Evolutionary conservation across 495 filamentous ascomycete genomes (phyloP).

Genomic region (Bryoglossum gracile): DNA sequence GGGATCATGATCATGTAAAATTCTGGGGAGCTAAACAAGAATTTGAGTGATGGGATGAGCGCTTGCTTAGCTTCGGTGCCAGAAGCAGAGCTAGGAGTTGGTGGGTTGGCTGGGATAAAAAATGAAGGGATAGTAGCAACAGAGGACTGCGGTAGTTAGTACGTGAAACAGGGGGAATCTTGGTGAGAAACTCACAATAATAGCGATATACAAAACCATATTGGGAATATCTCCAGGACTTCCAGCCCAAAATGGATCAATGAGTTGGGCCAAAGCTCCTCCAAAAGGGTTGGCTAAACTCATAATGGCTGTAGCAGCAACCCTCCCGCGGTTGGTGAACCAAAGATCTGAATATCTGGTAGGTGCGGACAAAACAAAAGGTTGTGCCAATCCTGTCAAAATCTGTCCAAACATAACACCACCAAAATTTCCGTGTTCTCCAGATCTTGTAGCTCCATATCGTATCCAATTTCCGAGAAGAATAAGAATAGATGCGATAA

Average conservation of each 20-base stretch:
- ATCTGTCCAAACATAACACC: constrained; percentile 93
- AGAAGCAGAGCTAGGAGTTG: constrained; percentile 56
- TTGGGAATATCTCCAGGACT: constrained; percentile 56
- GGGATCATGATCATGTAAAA: constrained; percentile 73
- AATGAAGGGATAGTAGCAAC: constrained; percentile 69
- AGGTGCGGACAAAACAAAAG: constrained; percentile 85
- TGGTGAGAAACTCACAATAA: constrained; percentile 56
- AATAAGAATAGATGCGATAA: constrained; percentile 62
- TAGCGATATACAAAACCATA: constrained; percentile 79
- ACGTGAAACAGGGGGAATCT: background rate
- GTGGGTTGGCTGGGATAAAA: constrained; percentile 74
- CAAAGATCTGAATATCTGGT: constrained; percentile 89
- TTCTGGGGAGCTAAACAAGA: constrained; percentile 45
- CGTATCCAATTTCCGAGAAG: constrained; percentile 89
- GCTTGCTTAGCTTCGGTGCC: constrained; percentile 39
- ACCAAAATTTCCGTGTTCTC: constrained; percentile 48
- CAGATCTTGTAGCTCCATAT: constrained; percentile 66
- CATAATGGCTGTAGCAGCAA: constrained; percentile 79
- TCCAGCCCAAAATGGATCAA: constrained; percentile 69
- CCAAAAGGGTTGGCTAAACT: constrained; percentile 84
- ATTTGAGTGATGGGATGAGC: constrained; percentile 42
- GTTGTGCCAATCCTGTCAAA: constrained; percentile 80
- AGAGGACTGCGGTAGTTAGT: constrained; percentile 44
- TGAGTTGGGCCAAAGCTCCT: constrained; percentile 78
- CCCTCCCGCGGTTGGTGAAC: constrained; percentile 80